phyloP scores from a whole-genome alignment of 1,284 basidiomycete genomes.

The Leccinum holopus region DNA sequence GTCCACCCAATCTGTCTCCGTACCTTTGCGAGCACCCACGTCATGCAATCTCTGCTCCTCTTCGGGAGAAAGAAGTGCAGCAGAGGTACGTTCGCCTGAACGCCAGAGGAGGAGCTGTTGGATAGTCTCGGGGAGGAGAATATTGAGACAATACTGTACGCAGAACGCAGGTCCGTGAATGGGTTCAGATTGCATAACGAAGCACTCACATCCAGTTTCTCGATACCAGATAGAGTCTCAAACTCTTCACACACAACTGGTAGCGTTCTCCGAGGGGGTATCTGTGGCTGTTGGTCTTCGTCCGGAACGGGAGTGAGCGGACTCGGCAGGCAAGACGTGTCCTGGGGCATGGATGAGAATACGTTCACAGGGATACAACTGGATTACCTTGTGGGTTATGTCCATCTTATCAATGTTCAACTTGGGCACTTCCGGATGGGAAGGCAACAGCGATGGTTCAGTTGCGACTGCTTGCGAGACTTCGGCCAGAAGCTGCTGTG shows the following conservation, averaged over 20 bases:
- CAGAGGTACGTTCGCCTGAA: constrained; percentile 49
- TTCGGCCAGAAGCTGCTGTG: constrained; percentile 28
- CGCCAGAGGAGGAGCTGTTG: constrained; percentile 72
- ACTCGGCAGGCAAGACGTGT: constrained; percentile 19
- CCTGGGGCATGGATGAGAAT: constrained; percentile 16
- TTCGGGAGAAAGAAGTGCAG: constrained; percentile 45
- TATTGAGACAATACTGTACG: constrained; percentile 63
- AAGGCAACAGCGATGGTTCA: constrained; percentile 28
- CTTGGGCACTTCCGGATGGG: constrained; percentile 24
- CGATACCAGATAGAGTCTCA: constrained; percentile 50
- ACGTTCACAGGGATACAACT: not conserved
- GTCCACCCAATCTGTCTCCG: constrained; percentile 64
- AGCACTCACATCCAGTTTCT: constrained; percentile 55
- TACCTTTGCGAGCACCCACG: constrained; percentile 45
- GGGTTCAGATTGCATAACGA: not conserved
- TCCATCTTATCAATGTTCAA: constrained; percentile 16
- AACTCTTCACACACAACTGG: constrained; percentile 48
- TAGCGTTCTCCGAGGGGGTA: not conserved
- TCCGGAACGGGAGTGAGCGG: constrained; percentile 25
- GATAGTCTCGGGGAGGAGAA: constrained; percentile 66
- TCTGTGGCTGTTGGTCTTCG: constrained; percentile 7
- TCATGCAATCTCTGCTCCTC: constrained; percentile 58
- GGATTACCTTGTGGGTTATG: constrained; percentile 13
- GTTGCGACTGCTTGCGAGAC: constrained; percentile 35
- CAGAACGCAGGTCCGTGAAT: constrained; percentile 2